phyloP scores from a whole-genome alignment of 148 eudicot genomes.

The Chenopodium berlandieri region DNA sequence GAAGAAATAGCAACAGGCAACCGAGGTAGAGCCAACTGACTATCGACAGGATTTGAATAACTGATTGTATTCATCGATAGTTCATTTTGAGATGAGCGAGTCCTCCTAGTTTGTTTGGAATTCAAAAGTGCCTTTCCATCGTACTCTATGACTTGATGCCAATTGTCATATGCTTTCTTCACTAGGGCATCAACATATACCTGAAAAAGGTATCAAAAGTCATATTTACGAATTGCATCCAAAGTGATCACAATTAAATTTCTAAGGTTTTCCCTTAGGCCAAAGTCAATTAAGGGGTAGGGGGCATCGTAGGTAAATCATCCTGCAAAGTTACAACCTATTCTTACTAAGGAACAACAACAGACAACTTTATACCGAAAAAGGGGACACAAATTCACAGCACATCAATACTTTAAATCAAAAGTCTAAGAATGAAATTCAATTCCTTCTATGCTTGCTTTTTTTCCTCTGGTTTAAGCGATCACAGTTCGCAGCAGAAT shows the following conservation, averaged over 20 bases:
- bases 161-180: slow-evolving; percentile 92
- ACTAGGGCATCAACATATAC: slow-evolving; percentile 73
- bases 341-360: not conserved
- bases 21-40: slow-evolving; percentile 49
- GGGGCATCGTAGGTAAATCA: not conserved
- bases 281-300: not conserved
- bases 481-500: too few species aligned
- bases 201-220: slow-evolving; percentile 34
- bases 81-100: slow-evolving; percentile 50
- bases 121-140: slow-evolving; percentile 78
- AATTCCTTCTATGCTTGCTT: too few species aligned
- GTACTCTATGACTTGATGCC: slow-evolving; percentile 90
- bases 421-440: not conserved
- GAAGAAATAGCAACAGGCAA: slow-evolving; percentile 47
- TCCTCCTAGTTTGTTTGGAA: slow-evolving; percentile 61
- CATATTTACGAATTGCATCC: not conserved
- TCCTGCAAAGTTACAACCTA: not conserved
- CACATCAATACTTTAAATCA: not conserved
- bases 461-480: too few species aligned
- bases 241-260: not conserved
- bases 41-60: slow-evolving; percentile 47
- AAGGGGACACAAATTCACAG: not conserved
- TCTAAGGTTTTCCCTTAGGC: not conserved
- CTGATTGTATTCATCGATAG: slow-evolving; percentile 37
- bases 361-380: not conserved